These are phyloP conservation scores for Ganoderma sinense DNA, from an alignment of 1,284 basidiomycete genomes.

Conservation along the genomic window DNA sequence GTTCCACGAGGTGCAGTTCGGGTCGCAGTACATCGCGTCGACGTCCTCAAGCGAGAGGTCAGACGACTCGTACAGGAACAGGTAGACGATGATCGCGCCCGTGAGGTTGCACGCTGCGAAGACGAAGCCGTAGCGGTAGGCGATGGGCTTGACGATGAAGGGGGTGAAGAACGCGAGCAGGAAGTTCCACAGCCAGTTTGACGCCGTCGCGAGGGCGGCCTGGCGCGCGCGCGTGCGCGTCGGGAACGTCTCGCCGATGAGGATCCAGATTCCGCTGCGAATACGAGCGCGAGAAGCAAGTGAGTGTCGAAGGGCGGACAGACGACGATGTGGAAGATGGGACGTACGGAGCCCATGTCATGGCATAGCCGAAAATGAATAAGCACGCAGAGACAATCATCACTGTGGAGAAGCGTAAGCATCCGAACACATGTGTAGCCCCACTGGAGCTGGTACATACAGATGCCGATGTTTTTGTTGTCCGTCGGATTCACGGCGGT, in stretches of 20 bases:
- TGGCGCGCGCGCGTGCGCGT: conserved; percentile 81
- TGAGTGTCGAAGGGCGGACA: background rate
- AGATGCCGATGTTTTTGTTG: conserved; percentile 59
- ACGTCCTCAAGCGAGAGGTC: conserved; percentile 76
- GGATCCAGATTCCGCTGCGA: conserved; percentile 70
- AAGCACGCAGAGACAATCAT: conserved; percentile 84
- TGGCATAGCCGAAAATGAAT: conserved; percentile 82
- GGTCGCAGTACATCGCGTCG: conserved; percentile 81
- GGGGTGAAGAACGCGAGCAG: conserved; percentile 81
- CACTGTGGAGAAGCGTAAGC: conserved; percentile 44
- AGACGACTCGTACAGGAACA: conserved; percentile 83
- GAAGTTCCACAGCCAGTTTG: conserved; percentile 82
- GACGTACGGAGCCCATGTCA: conserved; percentile 71
- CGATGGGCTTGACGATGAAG: conserved; percentile 64
- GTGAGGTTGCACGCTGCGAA: conserved; percentile 58
- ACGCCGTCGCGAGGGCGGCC: conserved; percentile 73
- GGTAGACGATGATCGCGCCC: conserved; percentile 71
- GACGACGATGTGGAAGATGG: background rate
- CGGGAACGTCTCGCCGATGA: conserved; percentile 82
- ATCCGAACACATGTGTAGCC: background rate
- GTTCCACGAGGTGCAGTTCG: conserved; percentile 72
- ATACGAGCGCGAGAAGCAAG: conserved; percentile 22
- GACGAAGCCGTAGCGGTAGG: conserved; percentile 76
- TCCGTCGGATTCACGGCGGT: conserved; percentile 64
- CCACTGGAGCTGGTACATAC: conserved; percentile 40